phyloP scores from a whole-genome alignment of 345 rosid species.

The Brassica nigra region DNA sequence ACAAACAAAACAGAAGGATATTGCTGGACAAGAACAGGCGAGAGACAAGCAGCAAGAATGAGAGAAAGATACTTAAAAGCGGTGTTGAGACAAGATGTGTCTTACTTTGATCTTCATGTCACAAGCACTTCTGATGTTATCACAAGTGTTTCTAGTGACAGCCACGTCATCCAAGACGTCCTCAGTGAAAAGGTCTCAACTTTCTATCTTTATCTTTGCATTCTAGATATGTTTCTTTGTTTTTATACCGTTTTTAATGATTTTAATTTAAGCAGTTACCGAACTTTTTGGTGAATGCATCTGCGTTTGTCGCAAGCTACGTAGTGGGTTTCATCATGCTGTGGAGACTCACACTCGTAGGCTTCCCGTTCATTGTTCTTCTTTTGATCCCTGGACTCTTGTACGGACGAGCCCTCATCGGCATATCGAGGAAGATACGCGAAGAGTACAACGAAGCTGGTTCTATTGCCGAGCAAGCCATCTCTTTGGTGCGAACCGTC shows the following conservation, averaged over 20 bases:
- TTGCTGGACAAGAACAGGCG: constrained; percentile 94
- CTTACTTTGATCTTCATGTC: constrained; percentile 80
- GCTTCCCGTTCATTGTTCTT: constrained; percentile 83
- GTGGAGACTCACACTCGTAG: constrained; percentile 77
- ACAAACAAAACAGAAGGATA: constrained; percentile 57
- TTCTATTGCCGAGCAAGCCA: constrained; percentile 79
- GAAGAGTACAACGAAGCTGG: constrained; percentile 87
- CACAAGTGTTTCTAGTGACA: constrained; percentile 87
- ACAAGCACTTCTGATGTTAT: constrained; percentile 88
- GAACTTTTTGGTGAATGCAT: constrained; percentile 71
- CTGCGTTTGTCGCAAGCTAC: constrained; percentile 81
- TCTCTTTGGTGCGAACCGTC: constrained; percentile 78
- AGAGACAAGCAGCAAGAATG: constrained; percentile 76
- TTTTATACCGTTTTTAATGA: constrained; percentile 53
- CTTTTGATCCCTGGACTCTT: constrained; percentile 89
- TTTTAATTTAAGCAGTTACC: constrained; percentile 61
- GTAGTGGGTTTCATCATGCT: constrained; percentile 81
- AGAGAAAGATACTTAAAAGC: constrained; percentile 84
- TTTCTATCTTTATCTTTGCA: background rate
- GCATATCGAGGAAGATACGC: constrained; percentile 79
- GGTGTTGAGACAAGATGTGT: constrained; percentile 88
- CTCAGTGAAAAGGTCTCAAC: constrained; percentile 82
- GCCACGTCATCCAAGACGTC: constrained; percentile 90
- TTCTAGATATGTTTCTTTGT: background rate
- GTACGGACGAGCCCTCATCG: constrained; percentile 83